Percentiles rank a stretch among this genome's conserved stretches.
These are phyloP conservation scores for Penicillium arizonense DNA, from an alignment of 495 filamentous ascomycete species.

Conservation along the genomic window DNA sequence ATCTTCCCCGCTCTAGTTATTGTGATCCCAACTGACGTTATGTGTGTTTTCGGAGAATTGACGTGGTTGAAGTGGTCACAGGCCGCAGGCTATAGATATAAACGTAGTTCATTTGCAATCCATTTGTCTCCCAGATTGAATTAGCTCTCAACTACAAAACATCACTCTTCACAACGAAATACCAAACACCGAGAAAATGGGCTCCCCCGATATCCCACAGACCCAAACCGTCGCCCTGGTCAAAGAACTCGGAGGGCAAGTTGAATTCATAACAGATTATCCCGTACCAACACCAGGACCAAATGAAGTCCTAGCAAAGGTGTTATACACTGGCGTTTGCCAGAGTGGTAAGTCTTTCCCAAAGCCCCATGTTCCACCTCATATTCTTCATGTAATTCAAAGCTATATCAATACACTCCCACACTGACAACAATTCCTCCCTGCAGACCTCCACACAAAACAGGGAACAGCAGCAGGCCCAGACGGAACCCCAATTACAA, in stretches of 20 bases:
- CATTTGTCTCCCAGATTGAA: neutral
- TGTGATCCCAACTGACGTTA: neutral
- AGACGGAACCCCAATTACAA: constrained; percentile 44
- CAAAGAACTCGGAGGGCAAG: constrained; percentile 38
- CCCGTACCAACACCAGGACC: constrained; percentile 41
- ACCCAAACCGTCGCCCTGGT: constrained; percentile 49
- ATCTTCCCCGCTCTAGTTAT: neutral
- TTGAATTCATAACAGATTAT: constrained; percentile 46
- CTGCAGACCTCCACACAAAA: constrained; percentile 47
- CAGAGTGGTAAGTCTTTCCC: constrained; percentile 38
- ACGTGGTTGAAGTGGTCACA: neutral
- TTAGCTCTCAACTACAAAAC: neutral
- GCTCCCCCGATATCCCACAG: constrained; percentile 27
- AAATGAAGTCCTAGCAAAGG: constrained; percentile 50
- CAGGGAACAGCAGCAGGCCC: constrained; percentile 41
- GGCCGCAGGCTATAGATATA: neutral
- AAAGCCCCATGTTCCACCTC: neutral
- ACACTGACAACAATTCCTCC: neutral
- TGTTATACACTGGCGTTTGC: constrained; percentile 50
- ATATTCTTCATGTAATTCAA: neutral
- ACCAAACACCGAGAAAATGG: constrained; percentile 13
- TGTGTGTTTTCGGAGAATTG: neutral
- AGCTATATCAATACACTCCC: neutral
- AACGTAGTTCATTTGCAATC: neutral
- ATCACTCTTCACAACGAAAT: neutral